Conservation (phyloP, 306 rosid genomes). For the Ceratonia siliqua region DNA sequence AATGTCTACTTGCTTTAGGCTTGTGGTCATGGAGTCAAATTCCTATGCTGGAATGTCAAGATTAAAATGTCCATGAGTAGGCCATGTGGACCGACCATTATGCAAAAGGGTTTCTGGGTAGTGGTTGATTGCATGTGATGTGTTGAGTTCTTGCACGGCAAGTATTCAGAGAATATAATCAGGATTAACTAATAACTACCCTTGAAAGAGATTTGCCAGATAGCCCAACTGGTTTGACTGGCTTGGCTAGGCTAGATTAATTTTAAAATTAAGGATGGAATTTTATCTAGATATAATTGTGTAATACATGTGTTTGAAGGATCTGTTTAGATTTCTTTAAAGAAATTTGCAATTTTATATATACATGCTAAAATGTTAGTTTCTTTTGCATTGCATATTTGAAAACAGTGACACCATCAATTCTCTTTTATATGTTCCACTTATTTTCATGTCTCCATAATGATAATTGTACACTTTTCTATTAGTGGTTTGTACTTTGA, state of each 20-base stretch:
- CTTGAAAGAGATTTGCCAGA: not conserved
- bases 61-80: not conserved
- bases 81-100: not conserved
- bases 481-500: not conserved
- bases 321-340: not conserved
- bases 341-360: not conserved
- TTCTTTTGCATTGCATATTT: not conserved
- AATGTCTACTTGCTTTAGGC: not conserved
- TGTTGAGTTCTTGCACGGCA: not conserved
- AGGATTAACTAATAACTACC: not conserved
- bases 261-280: slow-evolving; percentile 3
- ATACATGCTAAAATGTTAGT: not conserved
- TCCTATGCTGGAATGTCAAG: not conserved
- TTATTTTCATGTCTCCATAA: slow-evolving; percentile 22
- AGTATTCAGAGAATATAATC: not conserved
- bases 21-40: not conserved
- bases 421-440: slow-evolving; percentile 17
- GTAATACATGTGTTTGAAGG: not conserved
- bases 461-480: slow-evolving; percentile 4
- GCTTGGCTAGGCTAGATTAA: not conserved
- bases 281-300: not conserved
- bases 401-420: not conserved
- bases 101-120: not conserved
- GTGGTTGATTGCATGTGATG: not conserved
- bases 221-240: not conserved